Evolutionary conservation across 352 stramenopile species (phyloP).

Genomic region (Phytophthora hybrid): DNA sequence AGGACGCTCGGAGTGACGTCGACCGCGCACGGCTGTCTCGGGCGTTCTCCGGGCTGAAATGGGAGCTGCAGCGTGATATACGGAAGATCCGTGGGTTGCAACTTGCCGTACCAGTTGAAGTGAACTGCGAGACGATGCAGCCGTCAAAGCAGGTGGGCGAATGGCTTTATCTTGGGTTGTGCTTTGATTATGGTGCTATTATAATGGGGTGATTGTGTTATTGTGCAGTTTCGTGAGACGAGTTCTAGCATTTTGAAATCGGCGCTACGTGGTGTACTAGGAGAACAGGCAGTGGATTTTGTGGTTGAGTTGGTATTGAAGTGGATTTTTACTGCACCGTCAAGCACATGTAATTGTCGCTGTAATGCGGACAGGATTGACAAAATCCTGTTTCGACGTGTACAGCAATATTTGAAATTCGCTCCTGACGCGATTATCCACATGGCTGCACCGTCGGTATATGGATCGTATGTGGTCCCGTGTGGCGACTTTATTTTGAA

Average conservation of each 20-base stretch:
- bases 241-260: slow-evolving; percentile 47
- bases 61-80: slow-evolving; percentile 38
- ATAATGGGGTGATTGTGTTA: not conserved
- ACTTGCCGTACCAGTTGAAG: slow-evolving; percentile 21
- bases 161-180: not conserved
- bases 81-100: slow-evolving; percentile 10
- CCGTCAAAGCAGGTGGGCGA: slow-evolving; percentile 31
- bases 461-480: slow-evolving; percentile 49
- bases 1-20: slow-evolving; percentile 1
- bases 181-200: not conserved
- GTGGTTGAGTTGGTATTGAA: slow-evolving; percentile 53
- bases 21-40: slow-evolving; percentile 37
- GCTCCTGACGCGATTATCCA: slow-evolving; percentile 49
- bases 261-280: slow-evolving; percentile 47
- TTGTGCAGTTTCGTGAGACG: slow-evolving; percentile 40
- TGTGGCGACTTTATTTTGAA: slow-evolving; percentile 59
- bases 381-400: slow-evolving; percentile 31
- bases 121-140: slow-evolving; percentile 24
- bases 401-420: slow-evolving; percentile 48
- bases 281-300: slow-evolving; percentile 33
- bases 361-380: not conserved
- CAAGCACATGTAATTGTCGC: not conserved
- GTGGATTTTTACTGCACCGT: slow-evolving; percentile 54
- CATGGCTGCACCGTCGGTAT: slow-evolving; percentile 40
- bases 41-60: slow-evolving; percentile 49